Conservation (phyloP, 441 rosid genomes). For the Kokia cookei region DNA sequence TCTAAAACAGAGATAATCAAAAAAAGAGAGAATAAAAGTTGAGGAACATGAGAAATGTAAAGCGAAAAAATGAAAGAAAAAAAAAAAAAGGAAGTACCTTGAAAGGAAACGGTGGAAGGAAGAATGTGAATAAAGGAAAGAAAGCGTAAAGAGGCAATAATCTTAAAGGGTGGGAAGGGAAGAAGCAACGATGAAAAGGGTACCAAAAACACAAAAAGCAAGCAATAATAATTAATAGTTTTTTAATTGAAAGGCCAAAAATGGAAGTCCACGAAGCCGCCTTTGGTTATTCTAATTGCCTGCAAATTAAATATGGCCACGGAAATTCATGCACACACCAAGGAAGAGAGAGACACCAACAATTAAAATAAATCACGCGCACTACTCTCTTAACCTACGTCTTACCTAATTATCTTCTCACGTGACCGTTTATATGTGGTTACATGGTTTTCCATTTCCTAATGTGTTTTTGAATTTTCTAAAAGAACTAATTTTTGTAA, state of each 20-base stretch:
- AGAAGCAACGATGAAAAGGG: slow-evolving; percentile 30
- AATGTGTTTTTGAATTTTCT: too few relatives aligned
- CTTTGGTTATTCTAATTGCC: background rate
- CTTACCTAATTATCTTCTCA: background rate
- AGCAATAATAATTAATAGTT: slow-evolving; percentile 3
- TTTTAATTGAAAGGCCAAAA: slow-evolving; percentile 10
- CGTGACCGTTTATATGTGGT: background rate
- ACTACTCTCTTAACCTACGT: background rate
- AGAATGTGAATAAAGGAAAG: background rate
- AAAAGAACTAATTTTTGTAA: too few relatives aligned
- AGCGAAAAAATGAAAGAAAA: background rate
- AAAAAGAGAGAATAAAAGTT: background rate
- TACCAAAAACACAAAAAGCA: background rate
- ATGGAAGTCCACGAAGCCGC: slow-evolving; percentile 2
- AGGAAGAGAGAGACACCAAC: background rate
- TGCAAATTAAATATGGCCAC: slow-evolving; percentile 11
- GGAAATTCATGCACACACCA: background rate
- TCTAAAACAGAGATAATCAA: background rate
- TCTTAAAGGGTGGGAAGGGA: slow-evolving; percentile 6
- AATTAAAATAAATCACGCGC: background rate
- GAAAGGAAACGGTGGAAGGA: background rate
- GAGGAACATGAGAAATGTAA: background rate
- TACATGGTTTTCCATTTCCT: background rate
- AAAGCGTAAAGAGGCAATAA: background rate
- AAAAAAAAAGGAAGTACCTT: background rate